These are phyloP conservation scores for Sarcodon sp. DNA, from an alignment of 768 basidiomycete species.

Conservation along the genomic window DNA sequence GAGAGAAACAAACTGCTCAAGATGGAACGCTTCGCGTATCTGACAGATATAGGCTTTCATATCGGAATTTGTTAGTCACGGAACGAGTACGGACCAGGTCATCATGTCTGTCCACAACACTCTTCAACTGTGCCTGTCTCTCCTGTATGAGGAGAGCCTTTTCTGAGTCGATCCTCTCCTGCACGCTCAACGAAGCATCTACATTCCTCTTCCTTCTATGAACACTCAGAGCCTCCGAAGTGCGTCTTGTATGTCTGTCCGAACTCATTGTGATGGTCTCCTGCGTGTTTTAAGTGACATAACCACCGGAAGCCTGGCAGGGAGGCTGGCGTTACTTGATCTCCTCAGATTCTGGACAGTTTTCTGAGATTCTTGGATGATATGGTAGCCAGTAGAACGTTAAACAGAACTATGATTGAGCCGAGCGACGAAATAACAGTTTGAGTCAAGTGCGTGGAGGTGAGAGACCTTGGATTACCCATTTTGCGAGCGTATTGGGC, in stretches of 20 bases:
- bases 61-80: not conserved
- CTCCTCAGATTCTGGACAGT: slow-evolving; percentile 56
- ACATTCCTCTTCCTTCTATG: not conserved
- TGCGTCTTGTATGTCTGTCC: slow-evolving; percentile 2
- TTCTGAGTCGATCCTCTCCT: slow-evolving; percentile 18
- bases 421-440: not conserved
- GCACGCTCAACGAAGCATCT: not conserved
- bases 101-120: slow-evolving; percentile 56
- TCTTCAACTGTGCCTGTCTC: slow-evolving; percentile 46
- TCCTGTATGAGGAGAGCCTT: slow-evolving; percentile 37
- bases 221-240: not conserved
- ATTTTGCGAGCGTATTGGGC: too few species aligned
- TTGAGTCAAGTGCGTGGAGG: not conserved
- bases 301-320: slow-evolving; percentile 9
- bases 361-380: slow-evolving; percentile 45
- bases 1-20: slow-evolving; percentile 70
- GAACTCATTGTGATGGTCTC: slow-evolving; percentile 6
- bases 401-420: not conserved
- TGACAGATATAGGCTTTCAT: slow-evolving; percentile 13
- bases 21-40: slow-evolving; percentile 83
- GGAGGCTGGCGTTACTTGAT: slow-evolving; percentile 23
- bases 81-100: slow-evolving; percentile 38
- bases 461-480: not conserved
- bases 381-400: not conserved
- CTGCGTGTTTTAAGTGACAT: slow-evolving; percentile 1